Conservation (phyloP, 1,284 basidiomycete genomes). For the Ustilago vetiveriae region DNA sequence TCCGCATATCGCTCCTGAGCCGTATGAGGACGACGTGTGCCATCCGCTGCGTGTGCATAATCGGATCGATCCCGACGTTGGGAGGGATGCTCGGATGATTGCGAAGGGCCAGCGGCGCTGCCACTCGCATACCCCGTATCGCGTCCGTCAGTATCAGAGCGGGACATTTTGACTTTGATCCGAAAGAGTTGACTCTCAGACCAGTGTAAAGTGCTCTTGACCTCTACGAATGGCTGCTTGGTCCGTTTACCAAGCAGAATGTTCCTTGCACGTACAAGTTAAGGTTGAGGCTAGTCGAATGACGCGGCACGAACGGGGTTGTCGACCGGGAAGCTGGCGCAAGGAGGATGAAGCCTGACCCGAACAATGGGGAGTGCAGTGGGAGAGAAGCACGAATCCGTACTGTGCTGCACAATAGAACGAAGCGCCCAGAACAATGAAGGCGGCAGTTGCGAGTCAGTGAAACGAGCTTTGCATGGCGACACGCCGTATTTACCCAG, state of each 20-base stretch:
- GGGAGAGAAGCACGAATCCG: slow-evolving; percentile 11
- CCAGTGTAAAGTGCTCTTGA: neutral
- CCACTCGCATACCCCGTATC: slow-evolving; percentile 12
- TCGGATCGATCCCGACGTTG: slow-evolving; percentile 19
- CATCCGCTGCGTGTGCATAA: slow-evolving; percentile 10
- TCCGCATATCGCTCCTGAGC: slow-evolving; percentile 13
- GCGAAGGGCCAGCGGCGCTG: slow-evolving; percentile 16
- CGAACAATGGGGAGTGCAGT: slow-evolving; percentile 24
- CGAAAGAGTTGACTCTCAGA: neutral
- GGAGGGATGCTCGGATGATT: slow-evolving; percentile 14
- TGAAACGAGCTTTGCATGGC: slow-evolving; percentile 15
- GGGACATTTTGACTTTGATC: slow-evolving; percentile 20
- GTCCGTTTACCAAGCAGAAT: neutral
- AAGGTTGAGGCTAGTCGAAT: neutral
- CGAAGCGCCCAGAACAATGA: slow-evolving; percentile 14
- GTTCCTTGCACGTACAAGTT: too few species aligned
- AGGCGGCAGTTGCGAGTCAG: slow-evolving; percentile 17
- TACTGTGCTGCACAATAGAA: slow-evolving; percentile 14
- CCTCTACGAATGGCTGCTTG: neutral
- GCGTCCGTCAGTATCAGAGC: slow-evolving; percentile 27
- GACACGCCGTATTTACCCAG: neutral
- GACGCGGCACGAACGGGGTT: slow-evolving; percentile 4
- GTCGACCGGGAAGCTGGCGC: neutral
- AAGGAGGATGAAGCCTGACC: neutral
- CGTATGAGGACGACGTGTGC: slow-evolving; percentile 12